Evolutionary conservation across 164 flowering plant species (phyloP), one percentile per base, ranked within the genome.

Genomic region (Vitis rupestris): DNA sequence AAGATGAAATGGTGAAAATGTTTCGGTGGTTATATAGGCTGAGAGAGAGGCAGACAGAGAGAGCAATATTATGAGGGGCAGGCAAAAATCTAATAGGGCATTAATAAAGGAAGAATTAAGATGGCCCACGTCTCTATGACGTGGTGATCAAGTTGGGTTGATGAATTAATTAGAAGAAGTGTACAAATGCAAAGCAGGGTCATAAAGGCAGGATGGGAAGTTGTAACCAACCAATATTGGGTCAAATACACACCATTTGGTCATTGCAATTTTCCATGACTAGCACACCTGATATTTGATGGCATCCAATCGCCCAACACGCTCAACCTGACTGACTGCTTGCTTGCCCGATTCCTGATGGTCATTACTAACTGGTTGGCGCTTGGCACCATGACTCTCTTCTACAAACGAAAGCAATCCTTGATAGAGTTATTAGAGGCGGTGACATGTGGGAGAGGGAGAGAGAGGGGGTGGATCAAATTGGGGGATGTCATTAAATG

Each of bases 61-160:
- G 27, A 23, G 27, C 27, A 23, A 23, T 23, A 23, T 23, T 23
- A 23, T 2, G 27, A 76, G 71, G 71, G 68, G 81, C 67, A 66
- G 74, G 61, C 60, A 64, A 79, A 79, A 77, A 85, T 80, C 80
- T 80, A 78, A 73, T 71, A 54, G 71, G 61, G 80, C 64, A 70
- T 70, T 31, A 80, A 72, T 81, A 74, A 76, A 77, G 79, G 75
- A 69, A 60, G 72, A 69, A 81, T 72, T 75, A 37, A 71, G 66
- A 72, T 74, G 83, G 54, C 75, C 83, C 76, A 72, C 72, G 59
- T 70, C 68, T 67, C 76, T 73, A 71, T 68, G 67, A 72, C 78
- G 66, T 81, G 71, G 63, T 27, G 61, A 57, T 58, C 69, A 63
- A 75, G 72, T 71, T 62, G 78, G 78, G 59, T 66, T 51, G 44